A percentile compares a stretch with the other conserved stretches of the same genome.
These are phyloP conservation scores for Lipomyces lipofer DNA, from an alignment of 805 yeast species.

Conservation along the genomic window DNA sequence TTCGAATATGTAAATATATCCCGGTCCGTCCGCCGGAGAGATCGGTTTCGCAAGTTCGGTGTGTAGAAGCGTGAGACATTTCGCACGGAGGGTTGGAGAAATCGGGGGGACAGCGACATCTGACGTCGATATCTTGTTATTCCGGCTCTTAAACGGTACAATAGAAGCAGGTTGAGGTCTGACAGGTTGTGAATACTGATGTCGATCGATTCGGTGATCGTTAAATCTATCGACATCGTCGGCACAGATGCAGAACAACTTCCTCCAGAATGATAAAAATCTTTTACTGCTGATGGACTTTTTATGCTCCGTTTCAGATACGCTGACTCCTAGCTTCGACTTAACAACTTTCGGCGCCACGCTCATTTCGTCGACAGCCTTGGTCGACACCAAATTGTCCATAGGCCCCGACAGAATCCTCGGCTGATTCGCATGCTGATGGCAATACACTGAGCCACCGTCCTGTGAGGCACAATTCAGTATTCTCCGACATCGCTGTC, in stretches of 20 bases:
- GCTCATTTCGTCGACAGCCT: too few species aligned
- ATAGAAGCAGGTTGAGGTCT: too few species aligned
- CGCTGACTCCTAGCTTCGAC: too few species aligned
- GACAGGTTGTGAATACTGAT: too few species aligned
- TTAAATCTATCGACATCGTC: background rate
- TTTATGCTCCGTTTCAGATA: too few species aligned
- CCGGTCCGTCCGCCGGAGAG: slow-evolving; percentile 24
- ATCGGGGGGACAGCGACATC: background rate
- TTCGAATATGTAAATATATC: slow-evolving; percentile 30
- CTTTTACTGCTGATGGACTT: too few species aligned
- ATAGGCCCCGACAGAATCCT: too few species aligned
- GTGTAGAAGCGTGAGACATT: slow-evolving; percentile 5
- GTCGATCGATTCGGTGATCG: background rate
- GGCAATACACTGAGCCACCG: slow-evolving; percentile 6
- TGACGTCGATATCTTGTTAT: too few species aligned
- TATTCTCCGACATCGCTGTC: slow-evolving; percentile 6
- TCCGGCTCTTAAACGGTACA: too few species aligned
- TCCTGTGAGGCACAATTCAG: background rate
- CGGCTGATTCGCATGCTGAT: slow-evolving; percentile 8
- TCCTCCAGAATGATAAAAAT: background rate
- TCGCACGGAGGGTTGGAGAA: background rate
- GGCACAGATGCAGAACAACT: slow-evolving; percentile 1
- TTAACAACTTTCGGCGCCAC: too few species aligned
- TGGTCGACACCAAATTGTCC: too few species aligned
- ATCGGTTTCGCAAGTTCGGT: slow-evolving; percentile 22